Evolutionary conservation across 2,329 filamentous ascomycete genomes (phyloP).

Genomic region (Aureobasidium zeae): DNA sequence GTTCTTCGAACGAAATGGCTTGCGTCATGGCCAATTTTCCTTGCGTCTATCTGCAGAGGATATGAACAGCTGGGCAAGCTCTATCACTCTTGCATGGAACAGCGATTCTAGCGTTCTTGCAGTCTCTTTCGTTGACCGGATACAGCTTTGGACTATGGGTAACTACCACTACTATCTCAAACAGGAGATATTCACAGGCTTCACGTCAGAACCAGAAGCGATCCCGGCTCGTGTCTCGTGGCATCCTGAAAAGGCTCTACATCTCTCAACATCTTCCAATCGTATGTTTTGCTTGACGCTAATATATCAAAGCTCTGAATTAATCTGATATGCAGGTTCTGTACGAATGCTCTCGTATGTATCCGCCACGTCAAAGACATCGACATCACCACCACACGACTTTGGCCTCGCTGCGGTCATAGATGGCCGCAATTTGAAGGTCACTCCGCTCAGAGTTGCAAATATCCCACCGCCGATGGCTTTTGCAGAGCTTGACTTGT

Average conservation of each 20-base stretch:
- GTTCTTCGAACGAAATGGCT: conserved; percentile 95
- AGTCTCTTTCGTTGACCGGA: conserved; percentile 59
- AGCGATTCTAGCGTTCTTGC: conserved; percentile 84
- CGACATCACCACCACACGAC: conserved; percentile 62
- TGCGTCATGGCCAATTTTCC: conserved; percentile 91
- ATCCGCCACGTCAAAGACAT: conserved; percentile 59
- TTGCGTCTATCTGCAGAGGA: conserved; percentile 58
- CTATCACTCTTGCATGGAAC: conserved; percentile 74
- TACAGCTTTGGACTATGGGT: conserved; percentile 94
- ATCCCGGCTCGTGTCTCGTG: conserved; percentile 40
- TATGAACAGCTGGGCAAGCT: conserved; percentile 43
- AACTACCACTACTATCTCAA: conserved; percentile 99
- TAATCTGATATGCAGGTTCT: conserved; percentile 2
- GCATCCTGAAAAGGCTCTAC: conserved; percentile 76
- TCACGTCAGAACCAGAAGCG: conserved; percentile 12
- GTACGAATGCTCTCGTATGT: conserved; percentile 49
- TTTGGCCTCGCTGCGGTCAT: conserved; percentile 72
- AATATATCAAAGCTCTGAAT: too few species aligned
- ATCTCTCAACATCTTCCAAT: conserved; percentile 6
- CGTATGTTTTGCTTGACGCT: neutral
- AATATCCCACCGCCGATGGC: conserved; percentile 93
- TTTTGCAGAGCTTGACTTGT: conserved; percentile 59
- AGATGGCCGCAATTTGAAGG: conserved; percentile 69
- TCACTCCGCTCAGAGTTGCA: conserved; percentile 75
- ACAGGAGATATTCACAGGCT: conserved; percentile 56